Evolutionary conservation across 768 basidiomycete genomes (phyloP).

Genomic region (Mycena latifolia): DNA sequence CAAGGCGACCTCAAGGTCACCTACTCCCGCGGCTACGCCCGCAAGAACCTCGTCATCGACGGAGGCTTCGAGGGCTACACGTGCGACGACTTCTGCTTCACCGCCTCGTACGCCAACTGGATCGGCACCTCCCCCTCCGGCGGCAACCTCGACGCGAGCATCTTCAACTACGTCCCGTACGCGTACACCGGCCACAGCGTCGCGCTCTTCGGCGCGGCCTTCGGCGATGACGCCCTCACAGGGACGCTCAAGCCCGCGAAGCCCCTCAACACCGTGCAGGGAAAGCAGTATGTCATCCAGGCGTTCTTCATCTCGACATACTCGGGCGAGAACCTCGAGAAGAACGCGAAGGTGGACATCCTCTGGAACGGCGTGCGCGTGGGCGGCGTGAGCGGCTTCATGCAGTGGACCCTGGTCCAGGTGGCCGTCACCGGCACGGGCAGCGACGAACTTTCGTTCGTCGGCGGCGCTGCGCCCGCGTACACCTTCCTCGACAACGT

Average conservation of each 20-base stretch:
- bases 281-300: slow-evolving; percentile 53
- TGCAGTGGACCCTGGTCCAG: slow-evolving; percentile 52
- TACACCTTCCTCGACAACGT: slow-evolving; percentile 65
- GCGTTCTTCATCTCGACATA: slow-evolving; percentile 59
- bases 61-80: slow-evolving; percentile 59
- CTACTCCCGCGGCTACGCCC: slow-evolving; percentile 60
- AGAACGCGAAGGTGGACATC: slow-evolving; percentile 52
- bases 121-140: slow-evolving; percentile 50
- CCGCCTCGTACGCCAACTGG: slow-evolving; percentile 52
- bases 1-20: slow-evolving; percentile 61
- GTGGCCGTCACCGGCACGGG: slow-evolving; percentile 50
- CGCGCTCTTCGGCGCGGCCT: slow-evolving; percentile 58
- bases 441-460: slow-evolving; percentile 53
- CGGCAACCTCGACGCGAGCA: slow-evolving; percentile 55
- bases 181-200: slow-evolving; percentile 55
- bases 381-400: slow-evolving; percentile 50
- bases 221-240: slow-evolving; percentile 48
- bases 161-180: slow-evolving; percentile 57
- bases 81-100: slow-evolving; percentile 57
- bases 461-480: slow-evolving; percentile 59
- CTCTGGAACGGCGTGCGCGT: slow-evolving; percentile 57
- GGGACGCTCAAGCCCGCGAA: slow-evolving; percentile 54
- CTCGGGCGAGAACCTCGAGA: slow-evolving; percentile 48
- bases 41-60: slow-evolving; percentile 53
- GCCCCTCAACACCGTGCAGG: slow-evolving; percentile 50